These are phyloP conservation scores for Colletotrichum kahawae DNA, from an alignment of 2,329 filamentous ascomycete genomes.

Conservation along the genomic window DNA sequence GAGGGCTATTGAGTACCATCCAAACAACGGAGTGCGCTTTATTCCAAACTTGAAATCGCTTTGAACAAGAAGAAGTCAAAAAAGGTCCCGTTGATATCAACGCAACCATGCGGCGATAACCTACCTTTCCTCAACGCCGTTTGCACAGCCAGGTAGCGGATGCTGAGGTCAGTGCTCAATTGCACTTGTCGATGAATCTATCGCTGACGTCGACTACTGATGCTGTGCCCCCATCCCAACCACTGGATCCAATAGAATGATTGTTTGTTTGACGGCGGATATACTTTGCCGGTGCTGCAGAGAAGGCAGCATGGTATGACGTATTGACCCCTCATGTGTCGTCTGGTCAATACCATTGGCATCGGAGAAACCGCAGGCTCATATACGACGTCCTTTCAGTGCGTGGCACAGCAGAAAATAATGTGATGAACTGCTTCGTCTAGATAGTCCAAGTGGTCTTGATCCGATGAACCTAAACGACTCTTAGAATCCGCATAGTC, in stretches of 20 bases:
- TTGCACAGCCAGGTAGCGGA: background rate
- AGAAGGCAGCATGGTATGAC: background rate
- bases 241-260: background rate
- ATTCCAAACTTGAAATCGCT: accelerated
- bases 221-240: background rate
- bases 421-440: background rate
- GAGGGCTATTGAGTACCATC: accelerated
- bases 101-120: background rate
- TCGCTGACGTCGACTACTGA: background rate
- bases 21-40: background rate
- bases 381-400: background rate
- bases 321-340: background rate
- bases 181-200: background rate
- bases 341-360: background rate
- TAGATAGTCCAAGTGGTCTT: background rate
- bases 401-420: background rate
- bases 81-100: background rate
- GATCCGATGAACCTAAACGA: background rate
- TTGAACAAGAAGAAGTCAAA: background rate
- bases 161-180: background rate
- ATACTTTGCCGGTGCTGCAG: background rate
- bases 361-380: background rate
- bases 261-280: background rate
- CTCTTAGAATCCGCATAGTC: accelerated
- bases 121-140: background rate